These are phyloP conservation scores for Adansonia madagascariensis DNA, from an alignment of 441 rosid genomes.

Conservation along the genomic window DNA sequence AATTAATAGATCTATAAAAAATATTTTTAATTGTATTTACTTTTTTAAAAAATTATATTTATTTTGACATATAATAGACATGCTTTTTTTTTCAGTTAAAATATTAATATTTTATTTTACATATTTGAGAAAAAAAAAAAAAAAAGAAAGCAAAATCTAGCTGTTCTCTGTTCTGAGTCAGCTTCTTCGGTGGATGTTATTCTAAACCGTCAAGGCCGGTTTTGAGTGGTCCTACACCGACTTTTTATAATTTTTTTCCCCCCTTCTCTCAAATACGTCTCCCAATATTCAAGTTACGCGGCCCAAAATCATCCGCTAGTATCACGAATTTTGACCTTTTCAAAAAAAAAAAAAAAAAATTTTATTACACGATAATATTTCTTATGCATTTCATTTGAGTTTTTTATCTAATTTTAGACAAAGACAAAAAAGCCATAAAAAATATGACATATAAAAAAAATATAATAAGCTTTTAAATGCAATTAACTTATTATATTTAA, in stretches of 20 bases:
- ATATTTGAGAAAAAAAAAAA: neutral
- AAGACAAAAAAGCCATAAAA: no score
- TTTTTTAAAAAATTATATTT: no score
- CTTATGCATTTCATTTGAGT: neutral
- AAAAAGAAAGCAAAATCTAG: slow-evolving; percentile 7
- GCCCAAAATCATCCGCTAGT: slow-evolving; percentile 22
- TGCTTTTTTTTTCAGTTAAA: no score
- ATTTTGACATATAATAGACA: no score
- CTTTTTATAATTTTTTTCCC: neutral
- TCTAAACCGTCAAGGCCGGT: slow-evolving; percentile 28
- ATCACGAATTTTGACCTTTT: slow-evolving; percentile 25
- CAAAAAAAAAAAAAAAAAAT: neutral
- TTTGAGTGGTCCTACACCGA: slow-evolving; percentile 36
- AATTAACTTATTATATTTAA: neutral
- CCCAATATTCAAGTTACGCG: slow-evolving; percentile 30
- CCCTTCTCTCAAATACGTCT: slow-evolving; percentile 4
- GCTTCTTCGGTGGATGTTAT: slow-evolving; percentile 31
- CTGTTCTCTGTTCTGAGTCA: slow-evolving; percentile 30
- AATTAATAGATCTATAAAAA: no score
- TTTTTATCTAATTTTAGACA: neutral
- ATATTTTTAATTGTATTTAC: no score
- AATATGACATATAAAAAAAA: no score
- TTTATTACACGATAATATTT: neutral
- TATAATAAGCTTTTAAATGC: no score
- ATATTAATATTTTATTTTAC: neutral